Conservation (phyloP, 129 eudicot genomes). For the Escallonia herrerae region DNA sequence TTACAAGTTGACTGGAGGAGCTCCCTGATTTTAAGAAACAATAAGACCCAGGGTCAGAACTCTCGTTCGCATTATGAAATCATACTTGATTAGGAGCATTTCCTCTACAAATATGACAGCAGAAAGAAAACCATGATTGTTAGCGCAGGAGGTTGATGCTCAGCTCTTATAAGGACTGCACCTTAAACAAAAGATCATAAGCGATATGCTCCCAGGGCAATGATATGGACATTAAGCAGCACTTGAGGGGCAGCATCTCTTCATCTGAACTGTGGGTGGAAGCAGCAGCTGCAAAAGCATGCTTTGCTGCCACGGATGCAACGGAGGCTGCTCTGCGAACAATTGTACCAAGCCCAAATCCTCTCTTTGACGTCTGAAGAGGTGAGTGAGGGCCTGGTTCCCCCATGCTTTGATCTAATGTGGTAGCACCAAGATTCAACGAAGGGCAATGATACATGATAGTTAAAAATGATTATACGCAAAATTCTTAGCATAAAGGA, state of each 20-base stretch:
- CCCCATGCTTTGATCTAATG: slow-evolving; percentile 72
- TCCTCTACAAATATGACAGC: background rate
- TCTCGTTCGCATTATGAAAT: background rate
- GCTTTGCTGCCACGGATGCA: slow-evolving; percentile 86
- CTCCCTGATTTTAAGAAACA: slow-evolving; percentile 42
- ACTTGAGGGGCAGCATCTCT: slow-evolving; percentile 85
- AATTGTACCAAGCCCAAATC: slow-evolving; percentile 55
- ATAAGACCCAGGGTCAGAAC: slow-evolving; percentile 12
- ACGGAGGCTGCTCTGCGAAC: slow-evolving; percentile 82
- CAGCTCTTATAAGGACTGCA: slow-evolving; percentile 3
- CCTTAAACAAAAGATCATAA: slow-evolving; percentile 91
- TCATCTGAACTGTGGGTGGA: slow-evolving; percentile 43
- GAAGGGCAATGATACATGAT: no score
- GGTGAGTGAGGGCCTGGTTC: slow-evolving; percentile 58
- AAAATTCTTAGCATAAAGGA: no score
- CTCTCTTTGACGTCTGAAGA: slow-evolving; percentile 40
- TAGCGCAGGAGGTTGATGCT: no score
- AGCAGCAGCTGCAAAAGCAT: slow-evolving; percentile 82
- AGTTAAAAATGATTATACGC: no score
- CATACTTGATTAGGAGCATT: background rate
- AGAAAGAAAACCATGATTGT: no score
- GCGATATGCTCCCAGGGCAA: slow-evolving; percentile 97
- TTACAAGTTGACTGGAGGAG: slow-evolving; percentile 62
- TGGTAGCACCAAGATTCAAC: slow-evolving; percentile 6
- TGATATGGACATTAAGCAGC: slow-evolving; percentile 93